Percentiles rank a stretch among this genome's conserved stretches.
These are phyloP conservation scores for Candida nitratophila DNA, from an alignment of 805 yeast species.

Conservation along the genomic window DNA sequence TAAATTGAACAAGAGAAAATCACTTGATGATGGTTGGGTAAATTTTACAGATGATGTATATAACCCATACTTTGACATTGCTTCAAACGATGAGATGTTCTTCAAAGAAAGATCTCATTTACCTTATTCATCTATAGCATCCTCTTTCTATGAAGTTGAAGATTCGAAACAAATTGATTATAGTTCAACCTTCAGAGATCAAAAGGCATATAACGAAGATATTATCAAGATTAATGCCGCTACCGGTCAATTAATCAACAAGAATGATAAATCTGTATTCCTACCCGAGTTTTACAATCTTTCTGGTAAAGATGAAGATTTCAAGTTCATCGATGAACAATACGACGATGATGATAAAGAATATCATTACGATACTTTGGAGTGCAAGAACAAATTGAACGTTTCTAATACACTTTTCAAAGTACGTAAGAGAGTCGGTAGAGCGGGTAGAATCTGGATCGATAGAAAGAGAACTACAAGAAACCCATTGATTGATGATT, in stretches of 20 bases:
- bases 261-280: constrained; percentile 27
- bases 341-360: neutral
- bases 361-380: constrained; percentile 1
- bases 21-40: constrained; percentile 67
- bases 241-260: constrained; percentile 42
- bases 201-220: constrained; percentile 28
- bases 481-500: constrained; percentile 23
- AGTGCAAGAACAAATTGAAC: constrained; percentile 14
- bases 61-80: constrained; percentile 71
- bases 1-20: constrained; percentile 64
- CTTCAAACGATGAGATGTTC: constrained; percentile 37
- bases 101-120: constrained; percentile 53
- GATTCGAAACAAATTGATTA: constrained; percentile 48
- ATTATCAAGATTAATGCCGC: constrained; percentile 35
- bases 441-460: constrained; percentile 61
- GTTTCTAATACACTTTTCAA: constrained; percentile 48
- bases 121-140: constrained; percentile 75
- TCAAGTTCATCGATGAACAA: constrained; percentile 7
- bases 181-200: constrained; percentile 37
- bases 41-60: constrained; percentile 84
- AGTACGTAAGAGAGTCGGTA: constrained; percentile 68
- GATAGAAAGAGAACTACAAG: constrained; percentile 58
- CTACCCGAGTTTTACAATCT: constrained; percentile 40
- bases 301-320: constrained; percentile 17
- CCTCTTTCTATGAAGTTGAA: constrained; percentile 59